Percentiles rank a stretch among this genome's conserved stretches.
Conservation (phyloP, 306 rosid species). For the barrel medic (Medicago truncatula) region MtrunA17r5.0-ANR NC_053048.1:26754501-26755000, state of each 20-base stretch:
- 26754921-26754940: constrained; percentile 35
- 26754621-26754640: constrained; percentile 45
- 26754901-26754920: constrained; percentile 40
- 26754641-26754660: constrained; percentile 43
- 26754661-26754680: background rate
- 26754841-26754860: constrained; percentile 29
- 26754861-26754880: constrained; percentile 35
- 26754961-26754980: background rate
- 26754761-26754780: background rate
- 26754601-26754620: constrained; percentile 53
- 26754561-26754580: constrained; percentile 44
- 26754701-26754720: background rate
- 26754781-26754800: background rate
- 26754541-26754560: constrained; percentile 50
- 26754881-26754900: constrained; percentile 37
- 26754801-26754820: background rate
- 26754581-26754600: constrained; percentile 47
- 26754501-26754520: constrained; percentile 44
- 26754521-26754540: constrained; percentile 24
- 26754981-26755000: no score
- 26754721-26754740: background rate
- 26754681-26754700: background rate
- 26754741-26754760: no score
- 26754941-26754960: constrained; percentile 44
- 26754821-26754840: background rate